These are phyloP conservation scores for Cryphonectria parasitica DNA, from an alignment of 2,329 filamentous ascomycete species.

Conservation along the genomic window DNA sequence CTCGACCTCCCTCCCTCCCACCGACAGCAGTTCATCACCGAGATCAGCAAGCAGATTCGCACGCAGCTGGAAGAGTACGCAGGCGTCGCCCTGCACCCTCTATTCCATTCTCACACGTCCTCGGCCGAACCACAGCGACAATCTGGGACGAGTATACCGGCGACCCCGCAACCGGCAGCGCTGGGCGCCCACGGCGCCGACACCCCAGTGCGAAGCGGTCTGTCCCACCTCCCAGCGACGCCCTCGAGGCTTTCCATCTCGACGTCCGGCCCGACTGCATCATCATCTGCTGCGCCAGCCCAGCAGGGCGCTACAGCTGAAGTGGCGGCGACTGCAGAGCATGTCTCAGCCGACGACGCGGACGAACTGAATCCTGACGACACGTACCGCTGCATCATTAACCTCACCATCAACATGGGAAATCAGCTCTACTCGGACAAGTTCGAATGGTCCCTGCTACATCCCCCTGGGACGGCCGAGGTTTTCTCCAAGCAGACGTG, in stretches of 20 bases:
- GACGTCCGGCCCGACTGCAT: constrained; percentile 21
- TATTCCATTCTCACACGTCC: constrained; percentile 70
- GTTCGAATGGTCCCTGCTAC: constrained; percentile 95
- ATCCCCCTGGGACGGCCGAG: constrained; percentile 89
- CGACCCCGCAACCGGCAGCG: constrained; percentile 34
- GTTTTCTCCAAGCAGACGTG: constrained; percentile 92
- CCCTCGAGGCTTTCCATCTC: constrained; percentile 31
- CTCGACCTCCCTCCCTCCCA: constrained; percentile 76
- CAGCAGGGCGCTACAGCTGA: constrained; percentile 37
- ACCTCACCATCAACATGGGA: constrained; percentile 86
- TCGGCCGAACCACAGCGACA: constrained; percentile 23
- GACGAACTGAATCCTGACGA: constrained; percentile 88
- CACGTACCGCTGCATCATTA: constrained; percentile 91
- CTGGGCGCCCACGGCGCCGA: constrained; percentile 52
- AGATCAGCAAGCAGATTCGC: constrained; percentile 92
- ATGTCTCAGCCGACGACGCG: constrained; percentile 65
- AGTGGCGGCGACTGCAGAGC: constrained; percentile 72
- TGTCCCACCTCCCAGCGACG: constrained; percentile 52
- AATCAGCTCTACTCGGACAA: constrained; percentile 95
- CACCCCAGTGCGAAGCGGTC: constrained; percentile 60
- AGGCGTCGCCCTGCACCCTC: constrained; percentile 87
- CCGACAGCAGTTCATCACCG: constrained; percentile 67
- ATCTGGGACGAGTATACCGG: constrained; percentile 25
- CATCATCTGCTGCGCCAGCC: constrained; percentile 6
- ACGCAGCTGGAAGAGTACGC: constrained; percentile 96